A percentile compares a stretch with the other conserved stretches of the same genome.
Conservation (phyloP, 495 filamentous ascomycete genomes). For the Lasiosphaeriaceae sp. region DNA sequence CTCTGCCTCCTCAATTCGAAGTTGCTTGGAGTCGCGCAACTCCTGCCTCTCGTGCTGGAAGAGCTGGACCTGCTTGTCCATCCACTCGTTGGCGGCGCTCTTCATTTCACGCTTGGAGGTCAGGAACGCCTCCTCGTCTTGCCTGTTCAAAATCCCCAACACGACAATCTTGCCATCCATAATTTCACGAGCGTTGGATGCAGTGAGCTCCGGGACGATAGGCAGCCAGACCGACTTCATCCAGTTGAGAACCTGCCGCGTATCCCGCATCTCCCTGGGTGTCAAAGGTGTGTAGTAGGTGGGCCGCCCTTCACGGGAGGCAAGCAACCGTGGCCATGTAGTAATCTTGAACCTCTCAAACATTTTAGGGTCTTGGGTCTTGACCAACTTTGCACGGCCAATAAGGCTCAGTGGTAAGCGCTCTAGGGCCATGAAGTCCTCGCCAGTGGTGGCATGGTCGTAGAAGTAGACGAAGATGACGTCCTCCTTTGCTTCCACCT, state of each 20-base stretch:
- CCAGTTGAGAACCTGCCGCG: conserved; percentile 75
- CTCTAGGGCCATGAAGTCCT: conserved; percentile 88
- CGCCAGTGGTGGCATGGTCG: conserved; percentile 85
- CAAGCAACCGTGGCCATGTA: conserved; percentile 88
- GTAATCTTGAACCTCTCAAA: conserved; percentile 85
- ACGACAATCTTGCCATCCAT: conserved; percentile 94
- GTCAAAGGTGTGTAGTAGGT: conserved; percentile 82
- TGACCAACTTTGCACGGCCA: conserved; percentile 87
- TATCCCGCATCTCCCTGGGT: conserved; percentile 87
- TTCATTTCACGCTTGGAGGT: conserved; percentile 84
- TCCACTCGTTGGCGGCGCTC: conserved; percentile 93
- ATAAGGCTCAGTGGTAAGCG: conserved; percentile 80
- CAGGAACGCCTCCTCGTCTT: conserved; percentile 73
- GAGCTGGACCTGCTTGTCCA: conserved; percentile 86
- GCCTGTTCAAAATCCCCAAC: conserved; percentile 79
- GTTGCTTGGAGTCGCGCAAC: conserved; percentile 86
- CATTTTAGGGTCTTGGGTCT: conserved; percentile 70
- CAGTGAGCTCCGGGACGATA: conserved; percentile 93
- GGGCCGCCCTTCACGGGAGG: conserved; percentile 81
- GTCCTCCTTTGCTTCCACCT: conserved; percentile 86
- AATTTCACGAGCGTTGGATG: conserved; percentile 84
- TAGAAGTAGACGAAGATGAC: conserved; percentile 97
- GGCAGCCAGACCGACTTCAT: conserved; percentile 96
- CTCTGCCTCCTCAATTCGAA: conserved; percentile 93
- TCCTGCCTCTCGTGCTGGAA: conserved; percentile 92